These are phyloP conservation scores for Fomitopsis pulvina DNA, from an alignment of 768 basidiomycete genomes.

Conservation along the genomic window DNA sequence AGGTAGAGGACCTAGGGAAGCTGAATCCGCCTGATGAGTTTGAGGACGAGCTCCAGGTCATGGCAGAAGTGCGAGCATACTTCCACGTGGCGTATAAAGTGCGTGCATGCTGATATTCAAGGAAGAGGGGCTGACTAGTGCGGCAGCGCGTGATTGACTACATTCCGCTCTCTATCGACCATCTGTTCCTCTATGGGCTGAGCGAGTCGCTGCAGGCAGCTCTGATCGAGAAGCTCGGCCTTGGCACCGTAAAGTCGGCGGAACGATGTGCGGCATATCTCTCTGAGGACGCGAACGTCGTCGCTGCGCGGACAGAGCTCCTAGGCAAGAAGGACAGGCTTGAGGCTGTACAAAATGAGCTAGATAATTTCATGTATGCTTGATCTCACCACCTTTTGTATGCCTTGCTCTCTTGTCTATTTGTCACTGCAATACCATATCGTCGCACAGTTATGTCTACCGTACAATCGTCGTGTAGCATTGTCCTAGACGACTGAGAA, in stretches of 20 bases:
- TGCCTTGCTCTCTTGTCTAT: too few species aligned
- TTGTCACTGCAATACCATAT: too few species aligned
- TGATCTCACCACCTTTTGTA: too few species aligned
- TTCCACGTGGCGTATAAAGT: slow-evolving; percentile 51
- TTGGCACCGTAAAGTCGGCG: slow-evolving; percentile 13
- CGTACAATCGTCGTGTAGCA: too few species aligned
- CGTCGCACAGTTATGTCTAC: too few species aligned
- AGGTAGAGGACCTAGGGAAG: slow-evolving; percentile 15
- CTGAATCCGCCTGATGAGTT: slow-evolving; percentile 32
- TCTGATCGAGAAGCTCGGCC: slow-evolving; percentile 21
- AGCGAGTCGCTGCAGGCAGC: slow-evolving; percentile 13
- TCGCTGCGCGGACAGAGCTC: slow-evolving; percentile 19
- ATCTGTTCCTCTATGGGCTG: slow-evolving; percentile 37
- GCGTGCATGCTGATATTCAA: neutral
- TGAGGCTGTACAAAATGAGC: slow-evolving; percentile 17
- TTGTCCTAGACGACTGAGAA: too few species aligned
- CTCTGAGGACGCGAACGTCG: slow-evolving; percentile 22
- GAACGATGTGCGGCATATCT: slow-evolving; percentile 20
- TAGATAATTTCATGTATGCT: slow-evolving; percentile 15
- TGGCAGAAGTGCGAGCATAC: slow-evolving; percentile 68
- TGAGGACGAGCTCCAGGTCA: slow-evolving; percentile 53
- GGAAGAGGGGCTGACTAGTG: slow-evolving; percentile 13
- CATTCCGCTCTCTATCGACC: slow-evolving; percentile 36
- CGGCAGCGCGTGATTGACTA: slow-evolving; percentile 38
- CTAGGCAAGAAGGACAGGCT: slow-evolving; percentile 15